Evolutionary conservation across 805 yeast species (phyloP).

Genomic region (Wickerhamomyces subpelliculosus): DNA sequence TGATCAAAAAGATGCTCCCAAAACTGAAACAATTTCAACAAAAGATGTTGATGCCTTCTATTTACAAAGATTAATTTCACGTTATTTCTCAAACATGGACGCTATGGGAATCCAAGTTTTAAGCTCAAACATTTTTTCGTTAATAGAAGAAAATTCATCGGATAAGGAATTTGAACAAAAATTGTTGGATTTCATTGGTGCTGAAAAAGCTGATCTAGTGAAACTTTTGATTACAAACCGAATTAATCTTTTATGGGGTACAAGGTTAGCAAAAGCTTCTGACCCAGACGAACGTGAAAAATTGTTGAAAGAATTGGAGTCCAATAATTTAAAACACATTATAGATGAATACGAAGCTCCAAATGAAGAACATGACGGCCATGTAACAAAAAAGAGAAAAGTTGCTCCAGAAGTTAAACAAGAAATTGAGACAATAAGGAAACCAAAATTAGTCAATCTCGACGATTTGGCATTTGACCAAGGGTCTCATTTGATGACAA

Average conservation of each 20-base stretch:
- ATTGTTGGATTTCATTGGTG: constrained; percentile 46
- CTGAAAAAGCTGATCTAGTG: constrained; percentile 44
- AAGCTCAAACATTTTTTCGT: constrained; percentile 31
- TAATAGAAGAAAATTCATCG: constrained; percentile 31
- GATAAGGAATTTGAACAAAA: constrained; percentile 43
- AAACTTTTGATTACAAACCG: constrained; percentile 44
- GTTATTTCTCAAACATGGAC: constrained; percentile 27
- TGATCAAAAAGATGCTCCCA: constrained; percentile 7
- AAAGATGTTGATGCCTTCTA: constrained; percentile 41
- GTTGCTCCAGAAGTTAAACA: background rate
- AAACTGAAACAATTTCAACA: constrained; percentile 21
- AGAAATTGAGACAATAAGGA: constrained; percentile 14
- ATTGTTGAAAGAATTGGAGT: constrained; percentile 37
- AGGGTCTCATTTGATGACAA: constrained; percentile 63
- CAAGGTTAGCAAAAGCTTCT: constrained; percentile 35
- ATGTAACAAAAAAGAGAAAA: constrained; percentile 21
- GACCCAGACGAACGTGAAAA: constrained; percentile 28
- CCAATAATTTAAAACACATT: constrained; percentile 32
- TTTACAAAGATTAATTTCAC: constrained; percentile 44
- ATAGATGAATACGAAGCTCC: constrained; percentile 33
- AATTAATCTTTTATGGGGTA: constrained; percentile 46
- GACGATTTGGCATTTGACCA: constrained; percentile 61
- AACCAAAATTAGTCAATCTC: constrained; percentile 55
- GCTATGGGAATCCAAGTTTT: constrained; percentile 32
- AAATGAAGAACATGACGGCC: constrained; percentile 6